Conservation (phyloP, 129 eudicot species). For the Tanacetum coccineum region DNA sequence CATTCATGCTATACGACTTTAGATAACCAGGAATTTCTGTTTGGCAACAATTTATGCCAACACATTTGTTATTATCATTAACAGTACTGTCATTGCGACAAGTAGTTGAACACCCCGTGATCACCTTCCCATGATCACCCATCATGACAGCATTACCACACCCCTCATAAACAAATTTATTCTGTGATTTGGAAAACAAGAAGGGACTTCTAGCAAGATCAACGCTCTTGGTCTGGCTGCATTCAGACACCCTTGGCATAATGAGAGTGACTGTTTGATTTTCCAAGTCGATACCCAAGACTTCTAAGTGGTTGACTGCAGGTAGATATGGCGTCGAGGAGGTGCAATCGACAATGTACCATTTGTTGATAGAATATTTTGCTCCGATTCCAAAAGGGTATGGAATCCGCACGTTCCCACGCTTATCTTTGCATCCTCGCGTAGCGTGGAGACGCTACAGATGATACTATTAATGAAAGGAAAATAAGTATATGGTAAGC, state of each 20-base stretch:
- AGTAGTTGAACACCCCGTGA: slow-evolving; percentile 13
- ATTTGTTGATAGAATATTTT: neutral
- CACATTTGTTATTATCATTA: neutral
- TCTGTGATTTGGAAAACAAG: slow-evolving; percentile 1
- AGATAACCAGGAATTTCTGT: slow-evolving; percentile 18
- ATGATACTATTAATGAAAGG: neutral
- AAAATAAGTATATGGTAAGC: neutral
- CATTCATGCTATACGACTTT: neutral
- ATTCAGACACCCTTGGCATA: neutral
- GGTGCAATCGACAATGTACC: neutral
- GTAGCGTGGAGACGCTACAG: neutral
- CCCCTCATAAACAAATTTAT: slow-evolving; percentile 5
- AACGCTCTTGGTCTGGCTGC: neutral
- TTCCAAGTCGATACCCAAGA: neutral
- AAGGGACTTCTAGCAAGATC: slow-evolving; percentile 20
- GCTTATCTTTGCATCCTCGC: neutral
- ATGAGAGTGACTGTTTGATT: neutral
- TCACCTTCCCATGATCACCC: neutral
- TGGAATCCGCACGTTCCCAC: neutral
- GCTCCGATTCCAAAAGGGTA: slow-evolving; percentile 2
- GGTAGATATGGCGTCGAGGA: neutral
- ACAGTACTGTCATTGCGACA: neutral
- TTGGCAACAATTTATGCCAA: slow-evolving; percentile 19
- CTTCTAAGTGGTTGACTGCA: neutral
- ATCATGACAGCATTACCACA: slow-evolving; percentile 13